These are phyloP conservation scores for Mucuna pruriens DNA, from an alignment of 306 rosid species.

Conservation along the genomic window DNA sequence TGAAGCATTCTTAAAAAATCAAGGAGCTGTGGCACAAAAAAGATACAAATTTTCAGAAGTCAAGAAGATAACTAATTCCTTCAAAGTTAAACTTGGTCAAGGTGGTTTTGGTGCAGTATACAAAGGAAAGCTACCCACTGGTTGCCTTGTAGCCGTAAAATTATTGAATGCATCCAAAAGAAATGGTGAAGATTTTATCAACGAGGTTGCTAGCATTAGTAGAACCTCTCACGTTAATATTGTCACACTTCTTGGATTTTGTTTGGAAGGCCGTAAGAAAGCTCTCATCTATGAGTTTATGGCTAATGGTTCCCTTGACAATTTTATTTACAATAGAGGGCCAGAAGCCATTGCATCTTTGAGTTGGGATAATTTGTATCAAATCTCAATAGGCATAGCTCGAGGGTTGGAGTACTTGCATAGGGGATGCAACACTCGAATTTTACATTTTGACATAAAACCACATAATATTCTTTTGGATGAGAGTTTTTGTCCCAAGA, in stretches of 20 bases:
- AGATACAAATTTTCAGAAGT: slow-evolving; percentile 39
- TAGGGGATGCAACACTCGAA: slow-evolving; percentile 51
- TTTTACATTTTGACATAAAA: slow-evolving; percentile 58
- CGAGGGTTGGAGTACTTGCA: slow-evolving; percentile 56
- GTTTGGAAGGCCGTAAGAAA: slow-evolving; percentile 44
- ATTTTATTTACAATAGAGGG: slow-evolving; percentile 23
- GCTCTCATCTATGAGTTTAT: slow-evolving; percentile 56
- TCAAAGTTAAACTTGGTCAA: slow-evolving; percentile 44
- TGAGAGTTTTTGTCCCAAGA: slow-evolving; percentile 46
- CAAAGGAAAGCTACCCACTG: slow-evolving; percentile 34
- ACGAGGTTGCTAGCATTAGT: slow-evolving; percentile 49
- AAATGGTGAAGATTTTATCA: slow-evolving; percentile 48
- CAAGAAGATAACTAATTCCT: slow-evolving; percentile 48
- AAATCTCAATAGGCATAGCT: slow-evolving; percentile 49
- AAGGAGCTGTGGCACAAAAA: slow-evolving; percentile 28
- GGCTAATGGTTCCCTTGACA: slow-evolving; percentile 60
- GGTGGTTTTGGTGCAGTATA: slow-evolving; percentile 55
- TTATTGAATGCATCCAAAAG: slow-evolving; percentile 43
- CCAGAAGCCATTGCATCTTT: slow-evolving; percentile 6
- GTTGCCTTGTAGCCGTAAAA: slow-evolving; percentile 44
- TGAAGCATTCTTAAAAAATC: slow-evolving; percentile 40
- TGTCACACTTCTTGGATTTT: slow-evolving; percentile 53
- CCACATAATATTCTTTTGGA: slow-evolving; percentile 65
- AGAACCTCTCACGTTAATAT: slow-evolving; percentile 47
- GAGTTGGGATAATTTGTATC: slow-evolving; percentile 39